phyloP scores from a whole-genome alignment of 129 eudicot species.

The Deinandra increscens region DNA sequence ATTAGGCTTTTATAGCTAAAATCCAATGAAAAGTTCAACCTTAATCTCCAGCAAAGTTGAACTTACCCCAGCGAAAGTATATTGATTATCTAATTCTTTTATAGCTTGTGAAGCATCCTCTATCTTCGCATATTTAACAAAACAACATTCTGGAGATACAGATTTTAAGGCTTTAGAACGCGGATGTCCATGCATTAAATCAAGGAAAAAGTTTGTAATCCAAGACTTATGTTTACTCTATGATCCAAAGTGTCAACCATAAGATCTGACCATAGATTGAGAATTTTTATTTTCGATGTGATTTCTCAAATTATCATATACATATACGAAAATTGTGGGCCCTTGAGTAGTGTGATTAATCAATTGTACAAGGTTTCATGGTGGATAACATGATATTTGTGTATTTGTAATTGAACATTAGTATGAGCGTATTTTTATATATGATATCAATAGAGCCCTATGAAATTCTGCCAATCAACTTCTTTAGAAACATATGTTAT shows the following conservation, averaged over 20 bases:
- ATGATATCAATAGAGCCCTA: neutral
- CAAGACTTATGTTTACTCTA: neutral
- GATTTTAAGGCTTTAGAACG: neutral
- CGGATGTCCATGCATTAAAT: constrained; percentile 10
- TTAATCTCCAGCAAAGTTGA: neutral
- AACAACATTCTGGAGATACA: constrained; percentile 63
- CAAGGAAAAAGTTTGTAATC: constrained; percentile 6
- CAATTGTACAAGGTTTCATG: neutral
- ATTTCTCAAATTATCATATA: constrained; percentile 9
- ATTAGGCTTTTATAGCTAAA: constrained; percentile 5
- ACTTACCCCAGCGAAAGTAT: constrained; percentile 77
- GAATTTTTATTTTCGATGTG: constrained; percentile 8
- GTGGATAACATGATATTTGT: neutral
- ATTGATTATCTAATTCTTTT: constrained; percentile 49
- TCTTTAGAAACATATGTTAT: neutral
- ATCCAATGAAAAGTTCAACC: neutral
- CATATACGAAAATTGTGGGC: constrained; percentile 1
- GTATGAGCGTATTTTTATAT: neutral
- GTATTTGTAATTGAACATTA: neutral
- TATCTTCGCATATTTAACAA: constrained; percentile 66
- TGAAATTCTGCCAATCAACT: neutral
- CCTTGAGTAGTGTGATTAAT: neutral
- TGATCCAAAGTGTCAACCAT: constrained; percentile 1
- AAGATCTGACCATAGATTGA: constrained; percentile 14
- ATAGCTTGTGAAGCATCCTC: constrained; percentile 88